Percentiles rank a stretch among this genome's conserved stretches.
phyloP scores from a whole-genome alignment of 768 basidiomycete genomes.

The Mycena capillaripes region DNA sequence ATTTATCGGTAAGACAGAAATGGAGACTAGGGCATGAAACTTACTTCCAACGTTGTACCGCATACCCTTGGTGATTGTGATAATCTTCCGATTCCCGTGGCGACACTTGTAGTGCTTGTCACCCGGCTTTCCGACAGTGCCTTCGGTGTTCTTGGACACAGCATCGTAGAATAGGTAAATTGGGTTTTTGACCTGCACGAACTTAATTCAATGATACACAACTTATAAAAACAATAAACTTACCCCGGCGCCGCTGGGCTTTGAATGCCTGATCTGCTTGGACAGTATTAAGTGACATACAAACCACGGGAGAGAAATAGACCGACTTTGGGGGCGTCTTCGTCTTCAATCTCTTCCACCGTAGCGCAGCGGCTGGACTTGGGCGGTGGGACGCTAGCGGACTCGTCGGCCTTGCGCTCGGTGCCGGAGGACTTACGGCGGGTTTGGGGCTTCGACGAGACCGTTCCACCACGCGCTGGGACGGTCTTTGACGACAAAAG shows the following conservation, averaged over 20 bases:
- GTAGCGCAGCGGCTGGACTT: neutral
- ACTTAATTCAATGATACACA: neutral
- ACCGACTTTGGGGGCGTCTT: neutral
- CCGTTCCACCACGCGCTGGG: neutral
- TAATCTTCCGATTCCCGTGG: constrained; percentile 26
- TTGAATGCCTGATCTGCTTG: neutral
- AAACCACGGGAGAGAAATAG: neutral
- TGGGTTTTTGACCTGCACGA: constrained; percentile 24
- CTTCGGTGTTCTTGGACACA: constrained; percentile 18
- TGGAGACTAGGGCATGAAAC: neutral
- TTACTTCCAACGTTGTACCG: constrained; percentile 31
- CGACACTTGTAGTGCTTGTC: constrained; percentile 41
- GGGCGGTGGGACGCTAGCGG: neutral
- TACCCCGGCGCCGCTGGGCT: neutral
- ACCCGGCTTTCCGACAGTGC: constrained; percentile 26
- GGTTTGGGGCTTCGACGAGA: neutral
- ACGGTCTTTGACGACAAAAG: constrained; percentile 11
- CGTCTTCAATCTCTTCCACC: constrained; percentile 9
- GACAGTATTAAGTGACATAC: neutral
- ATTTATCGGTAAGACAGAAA: neutral
- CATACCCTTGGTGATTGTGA: constrained; percentile 30
- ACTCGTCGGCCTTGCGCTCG: constrained; percentile 12
- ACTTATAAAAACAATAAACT: neutral
- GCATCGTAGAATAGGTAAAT: constrained; percentile 40
- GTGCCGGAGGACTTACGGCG: neutral